Base-by-base conservation (phyloP, 768 basidiomycete species). In the Russula sp. region DNA sequence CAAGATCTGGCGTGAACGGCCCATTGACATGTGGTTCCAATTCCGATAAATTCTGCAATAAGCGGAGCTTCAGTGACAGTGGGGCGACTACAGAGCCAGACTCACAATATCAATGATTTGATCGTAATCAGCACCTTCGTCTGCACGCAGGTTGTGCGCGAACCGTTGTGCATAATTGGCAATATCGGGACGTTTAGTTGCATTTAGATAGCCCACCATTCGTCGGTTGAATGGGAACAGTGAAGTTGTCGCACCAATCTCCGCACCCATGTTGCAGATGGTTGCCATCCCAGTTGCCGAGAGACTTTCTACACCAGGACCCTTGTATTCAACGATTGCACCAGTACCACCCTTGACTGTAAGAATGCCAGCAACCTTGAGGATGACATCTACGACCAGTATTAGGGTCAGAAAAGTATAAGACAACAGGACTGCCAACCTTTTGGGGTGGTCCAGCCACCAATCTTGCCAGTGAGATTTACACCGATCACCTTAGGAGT, bases 231-330 rank as follows among this genome's bases (percentile, higher is more conserved):
- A 98, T 69, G 97, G 97, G 92, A 99, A 99, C 69, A 98, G 77
- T 18, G 96, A 98, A 22, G 97, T 98, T 10, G 97, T 99, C 41
- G 97, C 97, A 73, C 96, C 96, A 70, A 98, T 98, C 77, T 99
- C 96, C 68, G 96, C 96, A 81, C 96, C 96, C 96, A 98, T 99
- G 85, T 98, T 99, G 76, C 96, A 98, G 70, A 99, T 96, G 22
- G 96, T 98, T 56, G 93, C 96, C 95, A 98, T 97, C 75, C 96
- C 96, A 51, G 96, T 99, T 83, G 90, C 93, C 51, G 94, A 97
- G 63, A 99, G 83, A 38, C 93, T 93, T 72, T 96, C 89, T 65
- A 98, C 89, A 81, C 96, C 96, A 70, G 93, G 75, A 66, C 96
- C 96, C 68, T 80, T 86, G 80, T 99, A 99, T 74, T 99, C 96